A percentile compares a stretch with the other conserved stretches of the same genome.
These are phyloP conservation scores for Beauveria caledonica DNA, from an alignment of 2,329 filamentous ascomycete genomes.

Conservation along the genomic window DNA sequence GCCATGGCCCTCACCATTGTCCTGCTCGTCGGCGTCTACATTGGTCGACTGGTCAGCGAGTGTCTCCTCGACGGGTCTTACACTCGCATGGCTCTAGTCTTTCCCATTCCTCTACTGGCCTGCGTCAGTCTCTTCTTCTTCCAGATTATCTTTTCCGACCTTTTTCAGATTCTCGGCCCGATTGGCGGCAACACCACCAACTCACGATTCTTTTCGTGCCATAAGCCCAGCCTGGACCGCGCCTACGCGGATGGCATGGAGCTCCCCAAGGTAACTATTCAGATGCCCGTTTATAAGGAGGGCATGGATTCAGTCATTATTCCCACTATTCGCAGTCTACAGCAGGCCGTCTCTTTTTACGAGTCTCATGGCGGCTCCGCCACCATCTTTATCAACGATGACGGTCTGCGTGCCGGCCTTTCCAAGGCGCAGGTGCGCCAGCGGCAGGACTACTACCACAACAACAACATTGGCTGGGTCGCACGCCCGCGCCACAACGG, in stretches of 20 bases:
- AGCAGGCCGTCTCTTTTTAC: conserved; percentile 41
- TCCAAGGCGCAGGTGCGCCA: conserved; percentile 31
- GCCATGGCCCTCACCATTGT: conserved; percentile 29
- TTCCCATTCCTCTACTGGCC: conserved; percentile 28
- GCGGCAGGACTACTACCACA: conserved; percentile 40
- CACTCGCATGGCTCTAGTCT: conserved; percentile 28
- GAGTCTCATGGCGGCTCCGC: conserved; percentile 37
- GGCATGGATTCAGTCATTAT: conserved; percentile 35
- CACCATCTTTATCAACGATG: conserved; percentile 54
- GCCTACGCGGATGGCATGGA: conserved; percentile 24
- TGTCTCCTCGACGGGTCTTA: conserved; percentile 30
- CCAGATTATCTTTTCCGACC: conserved; percentile 29
- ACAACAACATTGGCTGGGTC: conserved; percentile 41
- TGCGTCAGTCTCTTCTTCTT: conserved; percentile 33
- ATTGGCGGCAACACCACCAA: conserved; percentile 35
- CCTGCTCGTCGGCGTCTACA: conserved; percentile 29
- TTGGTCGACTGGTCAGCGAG: conserved; percentile 30
- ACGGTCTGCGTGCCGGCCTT: conserved; percentile 48
- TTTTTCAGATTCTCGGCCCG: conserved; percentile 41
- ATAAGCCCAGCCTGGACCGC: conserved; percentile 25
- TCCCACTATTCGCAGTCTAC: conserved; percentile 39
- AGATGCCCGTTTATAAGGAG: conserved; percentile 36
- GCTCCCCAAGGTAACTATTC: conserved; percentile 32
- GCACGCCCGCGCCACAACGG: conserved; percentile 39
- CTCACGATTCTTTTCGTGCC: conserved; percentile 35